Evolutionary conservation across 306 rosid genomes (phyloP).

Genomic region (Luffa acutangula): DNA sequence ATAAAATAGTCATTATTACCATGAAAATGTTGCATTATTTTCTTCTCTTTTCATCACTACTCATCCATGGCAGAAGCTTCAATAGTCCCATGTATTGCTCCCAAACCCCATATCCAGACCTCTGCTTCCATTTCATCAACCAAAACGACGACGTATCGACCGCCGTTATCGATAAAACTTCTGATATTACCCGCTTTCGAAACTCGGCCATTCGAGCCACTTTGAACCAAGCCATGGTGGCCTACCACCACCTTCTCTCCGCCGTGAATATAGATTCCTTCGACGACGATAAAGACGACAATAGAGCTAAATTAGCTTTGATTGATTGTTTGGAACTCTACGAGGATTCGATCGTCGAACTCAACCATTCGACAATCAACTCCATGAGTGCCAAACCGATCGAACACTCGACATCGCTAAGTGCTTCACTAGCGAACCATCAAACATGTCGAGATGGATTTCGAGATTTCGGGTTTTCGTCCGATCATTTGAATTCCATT

Average conservation of each 20-base stretch:
- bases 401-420: conserved; percentile 50
- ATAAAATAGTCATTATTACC: neutral
- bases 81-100: conserved; percentile 29
- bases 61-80: conserved; percentile 13
- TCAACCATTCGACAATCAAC: conserved; percentile 38
- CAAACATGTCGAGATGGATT: conserved; percentile 75
- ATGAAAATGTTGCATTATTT: neutral
- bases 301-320: conserved; percentile 42
- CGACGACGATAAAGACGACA: neutral
- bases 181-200: conserved; percentile 16
- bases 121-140: conserved; percentile 33
- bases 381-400: conserved; percentile 2
- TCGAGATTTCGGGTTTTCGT: conserved; percentile 28
- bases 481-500: conserved; percentile 14
- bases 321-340: conserved; percentile 63
- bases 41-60: conserved; percentile 4
- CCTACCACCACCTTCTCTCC: conserved; percentile 33
- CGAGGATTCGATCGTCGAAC: conserved; percentile 46
- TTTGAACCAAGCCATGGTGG: conserved; percentile 54
- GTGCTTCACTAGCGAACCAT: conserved; percentile 67
- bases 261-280: conserved; percentile 29
- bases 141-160: neutral
- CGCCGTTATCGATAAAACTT: too few relatives aligned
- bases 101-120: conserved; percentile 65
- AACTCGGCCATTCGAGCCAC: conserved; percentile 35